phyloP scores from a whole-genome alignment of 257 asterid species.

The Hygrophila difformis region DNA sequence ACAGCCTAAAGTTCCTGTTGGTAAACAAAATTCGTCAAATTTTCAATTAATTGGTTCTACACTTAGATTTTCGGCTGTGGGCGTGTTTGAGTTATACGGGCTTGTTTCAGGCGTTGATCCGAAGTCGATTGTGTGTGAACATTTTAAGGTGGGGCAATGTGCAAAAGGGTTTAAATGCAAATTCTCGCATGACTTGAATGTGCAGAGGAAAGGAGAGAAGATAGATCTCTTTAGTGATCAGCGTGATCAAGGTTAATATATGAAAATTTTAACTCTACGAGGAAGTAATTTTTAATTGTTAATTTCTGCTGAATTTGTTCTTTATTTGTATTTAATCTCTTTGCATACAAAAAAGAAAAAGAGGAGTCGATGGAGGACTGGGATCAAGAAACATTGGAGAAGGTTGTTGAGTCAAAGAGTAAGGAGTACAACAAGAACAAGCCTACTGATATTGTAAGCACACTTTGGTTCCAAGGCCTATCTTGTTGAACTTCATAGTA shows the following conservation, averaged over 20 bases:
- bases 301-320: slow-evolving; percentile 4
- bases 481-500: slow-evolving; percentile 9
- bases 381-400: slow-evolving; percentile 81
- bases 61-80: no score
- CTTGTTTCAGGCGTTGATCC: slow-evolving; percentile 93
- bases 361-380: slow-evolving; percentile 88
- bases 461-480: slow-evolving; percentile 1
- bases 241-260: slow-evolving; percentile 39
- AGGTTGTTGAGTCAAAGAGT: slow-evolving; percentile 77
- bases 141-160: slow-evolving; percentile 82
- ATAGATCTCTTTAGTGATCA: slow-evolving; percentile 82
- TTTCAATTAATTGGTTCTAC: background rate
- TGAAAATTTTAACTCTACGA: slow-evolving; percentile 1
- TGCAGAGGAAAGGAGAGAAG: slow-evolving; percentile 96
- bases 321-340: slow-evolving; percentile 7
- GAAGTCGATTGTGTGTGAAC: slow-evolving; percentile 74
- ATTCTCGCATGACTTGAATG: slow-evolving; percentile 88
- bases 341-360: slow-evolving; percentile 12
- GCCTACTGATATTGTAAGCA: slow-evolving; percentile 82
- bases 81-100: no score
- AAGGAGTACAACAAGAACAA: slow-evolving; percentile 84
- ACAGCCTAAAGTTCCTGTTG: slow-evolving; percentile 94
- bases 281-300: background rate
- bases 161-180: slow-evolving; percentile 92
- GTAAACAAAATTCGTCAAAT: no score